Evolutionary conservation across 768 basidiomycete species (phyloP), one percentile per base, ranked within the genome.

Genomic region (Mycena vitilis): DNA sequence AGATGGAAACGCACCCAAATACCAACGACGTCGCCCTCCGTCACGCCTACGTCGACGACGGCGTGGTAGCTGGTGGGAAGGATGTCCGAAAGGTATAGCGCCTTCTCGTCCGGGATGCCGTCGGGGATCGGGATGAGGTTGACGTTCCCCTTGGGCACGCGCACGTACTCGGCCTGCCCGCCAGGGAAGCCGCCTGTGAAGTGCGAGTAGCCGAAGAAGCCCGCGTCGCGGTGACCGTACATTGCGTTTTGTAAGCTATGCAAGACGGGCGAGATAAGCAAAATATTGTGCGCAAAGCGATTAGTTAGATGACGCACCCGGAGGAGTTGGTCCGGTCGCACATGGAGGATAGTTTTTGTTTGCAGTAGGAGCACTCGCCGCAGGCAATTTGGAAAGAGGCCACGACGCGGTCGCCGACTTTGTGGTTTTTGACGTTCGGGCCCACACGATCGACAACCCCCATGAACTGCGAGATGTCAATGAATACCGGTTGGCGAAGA

Each of bases 331-430:
- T 93, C n/a, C 82, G 78, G 65, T 93, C 89, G 75, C 93, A 95
- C 76, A 92, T 87, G 2, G 89, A 89, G 0, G 89, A 90, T 0
- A 91, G 81, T 72, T 91, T 91, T 77, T 93, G 77, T 77, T 92
- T 79, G 85, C 93, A 94, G 78, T 87, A 93, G 52, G 83, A 77
- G 78, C 92, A 93, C 55, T 86, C 83, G 3, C 92, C 91, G 72
- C 92, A 93, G 0, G 91, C 90, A 60, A 91, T 88, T 75, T 93
- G 91, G 87, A 94, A 94, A 2, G 88, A 89, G 0, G 87, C 85
- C n/a, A 94, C 92, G 61, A 93, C 92, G 25, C 91, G 86, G 73
- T 94, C 88, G 22, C 92, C 93, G 15, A 81, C 71, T 37, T 84
- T 79, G 65, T 92, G 77, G 54, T 88, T 87, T 45, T 77, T 86